Evolutionary conservation across 495 filamentous ascomycete genomes (phyloP).

Genomic region (Hypoxylon trugodes): DNA sequence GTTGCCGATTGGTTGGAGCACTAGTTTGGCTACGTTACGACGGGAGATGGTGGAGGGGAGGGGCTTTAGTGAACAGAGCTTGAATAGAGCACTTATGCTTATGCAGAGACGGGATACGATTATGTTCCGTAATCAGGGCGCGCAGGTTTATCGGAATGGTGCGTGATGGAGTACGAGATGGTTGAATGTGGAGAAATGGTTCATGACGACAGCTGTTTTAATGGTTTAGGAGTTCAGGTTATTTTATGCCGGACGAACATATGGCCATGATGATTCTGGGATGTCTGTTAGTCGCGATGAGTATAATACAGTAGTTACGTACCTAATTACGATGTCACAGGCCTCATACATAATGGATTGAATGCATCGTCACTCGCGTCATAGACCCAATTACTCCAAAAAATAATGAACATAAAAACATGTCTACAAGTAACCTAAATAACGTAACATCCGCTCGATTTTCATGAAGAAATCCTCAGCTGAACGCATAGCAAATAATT

Average conservation of each 20-base stretch:
- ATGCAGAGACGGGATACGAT: slow-evolving; percentile 89
- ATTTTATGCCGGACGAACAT: slow-evolving; percentile 4
- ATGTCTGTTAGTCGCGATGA: too few species aligned
- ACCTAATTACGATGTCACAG: too few species aligned
- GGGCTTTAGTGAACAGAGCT: slow-evolving; percentile 84
- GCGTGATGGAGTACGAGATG: slow-evolving; percentile 39
- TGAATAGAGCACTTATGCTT: slow-evolving; percentile 85
- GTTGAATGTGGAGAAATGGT: background rate
- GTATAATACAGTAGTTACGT: slow-evolving; percentile 25
- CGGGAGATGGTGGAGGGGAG: slow-evolving; percentile 90
- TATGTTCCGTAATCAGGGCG: slow-evolving; percentile 87
- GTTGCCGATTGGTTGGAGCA: slow-evolving; percentile 94
- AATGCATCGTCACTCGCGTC: too few species aligned
- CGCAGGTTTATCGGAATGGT: slow-evolving; percentile 81
- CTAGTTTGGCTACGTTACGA: slow-evolving; percentile 83
- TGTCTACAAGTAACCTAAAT: background rate
- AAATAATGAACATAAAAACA: background rate
- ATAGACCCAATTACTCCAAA: too few species aligned
- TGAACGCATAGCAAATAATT: background rate
- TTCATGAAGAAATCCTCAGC: background rate
- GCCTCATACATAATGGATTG: too few species aligned
- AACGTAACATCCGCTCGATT: slow-evolving; percentile 6
- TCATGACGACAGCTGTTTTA: slow-evolving; percentile 15
- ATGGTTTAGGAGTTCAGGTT: slow-evolving; percentile 30
- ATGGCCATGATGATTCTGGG: slow-evolving; percentile 14